Conservation (phyloP, 2,329 filamentous ascomycete genomes). For the Colletotrichum limetticola region DNA sequence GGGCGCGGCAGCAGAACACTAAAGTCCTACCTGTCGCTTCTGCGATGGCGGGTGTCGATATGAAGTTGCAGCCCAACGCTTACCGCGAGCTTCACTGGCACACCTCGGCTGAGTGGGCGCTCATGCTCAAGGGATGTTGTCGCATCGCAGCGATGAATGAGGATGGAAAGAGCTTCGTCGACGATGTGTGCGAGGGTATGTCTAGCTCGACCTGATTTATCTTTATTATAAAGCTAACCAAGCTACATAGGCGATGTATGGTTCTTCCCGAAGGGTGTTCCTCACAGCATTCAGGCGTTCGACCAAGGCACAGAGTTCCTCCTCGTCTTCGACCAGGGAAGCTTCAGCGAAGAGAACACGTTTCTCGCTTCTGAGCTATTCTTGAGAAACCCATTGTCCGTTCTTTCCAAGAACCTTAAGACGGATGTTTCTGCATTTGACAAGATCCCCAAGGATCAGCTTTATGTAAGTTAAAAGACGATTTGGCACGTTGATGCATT, state of each 20-base stretch:
- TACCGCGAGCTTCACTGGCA: conserved; percentile 75
- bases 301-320: conserved; percentile 68
- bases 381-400: conserved; percentile 59
- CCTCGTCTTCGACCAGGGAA: conserved; percentile 68
- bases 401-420: conserved; percentile 66
- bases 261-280: conserved; percentile 62
- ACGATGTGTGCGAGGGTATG: conserved; percentile 51
- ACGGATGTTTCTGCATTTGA: conserved; percentile 59
- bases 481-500: rapidly evolving
- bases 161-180: conserved; percentile 58
- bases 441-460: conserved; percentile 56
- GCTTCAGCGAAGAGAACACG: conserved; percentile 68
- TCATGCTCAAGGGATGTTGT: conserved; percentile 64
- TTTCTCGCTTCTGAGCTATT: conserved; percentile 67
- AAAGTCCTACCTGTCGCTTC: conserved; percentile 60
- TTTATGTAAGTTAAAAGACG: conserved; percentile 46
- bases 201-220: no score
- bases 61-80: conserved; percentile 65
- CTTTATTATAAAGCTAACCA: not conserved
- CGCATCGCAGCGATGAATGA: conserved; percentile 63
- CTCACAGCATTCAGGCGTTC: conserved; percentile 65
- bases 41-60: conserved; percentile 68
- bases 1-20: conserved; percentile 64
- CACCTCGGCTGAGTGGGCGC: conserved; percentile 62
- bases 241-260: conserved; percentile 59